Conservation (phyloP, 2,329 filamentous ascomycete genomes). For the Zarea fungicola region DNA sequence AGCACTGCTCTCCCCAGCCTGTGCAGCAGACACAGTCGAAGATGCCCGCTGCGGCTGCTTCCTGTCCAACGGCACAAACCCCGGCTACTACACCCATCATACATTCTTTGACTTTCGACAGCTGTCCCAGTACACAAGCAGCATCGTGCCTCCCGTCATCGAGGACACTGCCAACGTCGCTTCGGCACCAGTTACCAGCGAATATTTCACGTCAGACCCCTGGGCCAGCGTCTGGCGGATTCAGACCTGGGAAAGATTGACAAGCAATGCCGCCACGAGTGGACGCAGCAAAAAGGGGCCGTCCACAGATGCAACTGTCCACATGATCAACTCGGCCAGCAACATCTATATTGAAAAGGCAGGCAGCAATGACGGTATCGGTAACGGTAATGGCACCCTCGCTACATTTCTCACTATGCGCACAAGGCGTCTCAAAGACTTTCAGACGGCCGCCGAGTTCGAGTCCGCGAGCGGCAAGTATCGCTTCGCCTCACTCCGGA, state of each 20-base stretch:
- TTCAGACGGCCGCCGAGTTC: conserved; percentile 46
- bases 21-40: conserved; percentile 10
- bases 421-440: conserved; percentile 37
- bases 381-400: conserved; percentile 25
- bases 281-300: conserved; percentile 15
- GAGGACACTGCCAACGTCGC: conserved; percentile 23
- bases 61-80: conserved; percentile 40
- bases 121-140: conserved; percentile 32
- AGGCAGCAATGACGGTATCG: conserved; percentile 28
- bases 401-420: conserved; percentile 44
- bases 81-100: conserved; percentile 40
- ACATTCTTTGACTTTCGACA: conserved; percentile 46
- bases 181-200: conserved; percentile 28
- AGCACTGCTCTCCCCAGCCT: background rate
- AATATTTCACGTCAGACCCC: conserved; percentile 32
- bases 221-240: conserved; percentile 25
- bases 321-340: conserved; percentile 37
- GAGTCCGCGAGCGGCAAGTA: conserved; percentile 29
- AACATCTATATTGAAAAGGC: conserved; percentile 44
- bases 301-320: conserved; percentile 24
- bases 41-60: conserved; percentile 42
- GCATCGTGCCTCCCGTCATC: conserved; percentile 28
- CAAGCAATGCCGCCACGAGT: background rate
- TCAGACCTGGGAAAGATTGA: conserved; percentile 29
- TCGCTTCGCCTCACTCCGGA: conserved; percentile 35